These are phyloP conservation scores for Talaromyces marneffei DNA, from an alignment of 2,329 filamentous ascomycete genomes.

Conservation along the genomic window DNA sequence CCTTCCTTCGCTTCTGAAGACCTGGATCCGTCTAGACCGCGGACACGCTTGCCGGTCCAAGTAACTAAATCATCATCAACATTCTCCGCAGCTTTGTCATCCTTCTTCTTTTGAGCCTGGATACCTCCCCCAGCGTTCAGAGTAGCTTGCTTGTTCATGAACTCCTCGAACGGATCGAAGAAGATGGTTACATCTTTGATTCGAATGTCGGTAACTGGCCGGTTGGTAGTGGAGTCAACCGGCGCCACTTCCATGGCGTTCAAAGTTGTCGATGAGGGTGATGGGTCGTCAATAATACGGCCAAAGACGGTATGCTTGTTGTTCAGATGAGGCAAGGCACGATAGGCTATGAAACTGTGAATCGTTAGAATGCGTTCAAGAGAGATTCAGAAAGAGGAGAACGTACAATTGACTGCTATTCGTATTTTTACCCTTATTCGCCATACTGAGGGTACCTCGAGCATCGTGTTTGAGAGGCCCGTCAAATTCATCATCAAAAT, in stretches of 20 bases:
- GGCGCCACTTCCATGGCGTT: slow-evolving; percentile 70
- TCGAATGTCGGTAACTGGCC: slow-evolving; percentile 69
- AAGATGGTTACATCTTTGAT: slow-evolving; percentile 82
- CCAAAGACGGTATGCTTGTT: slow-evolving; percentile 97
- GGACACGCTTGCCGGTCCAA: slow-evolving; percentile 91
- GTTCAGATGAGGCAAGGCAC: slow-evolving; percentile 76
- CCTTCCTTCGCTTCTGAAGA: neutral
- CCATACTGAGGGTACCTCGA: slow-evolving; percentile 83
- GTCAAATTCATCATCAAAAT: slow-evolving; percentile 90
- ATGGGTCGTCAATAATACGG: slow-evolving; percentile 64
- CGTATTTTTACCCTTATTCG: slow-evolving; percentile 97
- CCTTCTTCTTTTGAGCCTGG: slow-evolving; percentile 17
- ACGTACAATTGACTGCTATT: slow-evolving; percentile 79
- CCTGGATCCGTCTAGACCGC: slow-evolving; percentile 54
- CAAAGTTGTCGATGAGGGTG: slow-evolving; percentile 47
- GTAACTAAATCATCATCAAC: slow-evolving; percentile 73
- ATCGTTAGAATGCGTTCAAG: neutral
- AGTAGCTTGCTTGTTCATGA: slow-evolving; percentile 62
- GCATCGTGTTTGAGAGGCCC: slow-evolving; percentile 77
- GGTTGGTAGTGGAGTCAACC: slow-evolving; percentile 64
- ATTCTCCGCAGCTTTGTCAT: slow-evolving; percentile 21
- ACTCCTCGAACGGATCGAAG: slow-evolving; percentile 93
- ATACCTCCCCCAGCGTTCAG: slow-evolving; percentile 23
- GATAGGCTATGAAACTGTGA: slow-evolving; percentile 75
- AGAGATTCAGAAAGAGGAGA: neutral